Conservation (phyloP, 805 yeast species). For the Candida boidinii region DNA sequence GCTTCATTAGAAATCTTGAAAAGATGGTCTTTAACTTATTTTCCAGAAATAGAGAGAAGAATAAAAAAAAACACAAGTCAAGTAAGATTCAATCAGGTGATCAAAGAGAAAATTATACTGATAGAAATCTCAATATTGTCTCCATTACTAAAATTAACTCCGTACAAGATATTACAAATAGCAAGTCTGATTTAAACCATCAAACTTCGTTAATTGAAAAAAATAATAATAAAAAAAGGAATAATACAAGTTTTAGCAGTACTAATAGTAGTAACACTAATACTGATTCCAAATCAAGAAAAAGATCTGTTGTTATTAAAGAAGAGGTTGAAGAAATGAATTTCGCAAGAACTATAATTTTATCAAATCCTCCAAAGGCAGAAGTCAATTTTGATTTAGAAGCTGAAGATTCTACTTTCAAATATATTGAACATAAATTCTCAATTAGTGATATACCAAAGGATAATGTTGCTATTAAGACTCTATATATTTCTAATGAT, state of each 20-base stretch:
- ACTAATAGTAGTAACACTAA: neutral
- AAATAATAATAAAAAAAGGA: neutral
- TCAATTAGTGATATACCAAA: slow-evolving; percentile 1
- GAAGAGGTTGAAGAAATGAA: too few relatives aligned
- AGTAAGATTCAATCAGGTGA: too few relatives aligned
- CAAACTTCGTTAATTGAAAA: too few relatives aligned
- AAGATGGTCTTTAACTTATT: too few relatives aligned
- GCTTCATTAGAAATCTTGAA: too few relatives aligned
- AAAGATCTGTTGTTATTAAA: neutral
- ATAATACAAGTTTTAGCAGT: neutral
- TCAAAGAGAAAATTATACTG: too few relatives aligned
- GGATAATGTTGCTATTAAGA: slow-evolving; percentile 32
- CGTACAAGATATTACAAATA: too few relatives aligned
- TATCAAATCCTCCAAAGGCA: slow-evolving; percentile 3
- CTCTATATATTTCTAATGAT: slow-evolving; percentile 43
- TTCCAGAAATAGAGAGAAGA: too few relatives aligned
- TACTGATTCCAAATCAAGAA: neutral
- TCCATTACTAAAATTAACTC: too few relatives aligned
- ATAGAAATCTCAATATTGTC: too few relatives aligned
- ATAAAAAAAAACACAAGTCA: too few relatives aligned
- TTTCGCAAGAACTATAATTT: slow-evolving; percentile 1
- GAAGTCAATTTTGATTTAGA: slow-evolving; percentile 3
- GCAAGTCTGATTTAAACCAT: too few relatives aligned
- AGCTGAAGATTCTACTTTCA: slow-evolving; percentile 11
- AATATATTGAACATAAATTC: slow-evolving; percentile 2